Evolutionary conservation across 306 rosid species (phyloP).

Genomic region (Crataegus laevigata): DNA sequence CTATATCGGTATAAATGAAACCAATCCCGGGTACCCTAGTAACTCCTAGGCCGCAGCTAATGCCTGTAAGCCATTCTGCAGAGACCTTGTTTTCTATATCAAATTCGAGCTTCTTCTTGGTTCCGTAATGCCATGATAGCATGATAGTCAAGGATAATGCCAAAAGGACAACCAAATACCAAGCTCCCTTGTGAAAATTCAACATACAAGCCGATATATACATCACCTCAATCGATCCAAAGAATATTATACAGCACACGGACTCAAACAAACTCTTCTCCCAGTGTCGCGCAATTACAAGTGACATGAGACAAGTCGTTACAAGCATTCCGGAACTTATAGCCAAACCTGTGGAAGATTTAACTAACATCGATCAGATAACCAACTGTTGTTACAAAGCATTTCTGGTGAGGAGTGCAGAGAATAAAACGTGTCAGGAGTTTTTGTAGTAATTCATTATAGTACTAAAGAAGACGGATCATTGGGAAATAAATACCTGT

Average conservation of each 20-base stretch:
- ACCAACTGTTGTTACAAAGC: neutral
- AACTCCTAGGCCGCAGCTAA: constrained; percentile 62
- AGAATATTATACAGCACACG: constrained; percentile 38
- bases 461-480: neutral
- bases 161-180: constrained; percentile 66
- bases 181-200: constrained; percentile 66
- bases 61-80: constrained; percentile 58
- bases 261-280: constrained; percentile 49
- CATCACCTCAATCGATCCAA: constrained; percentile 53
- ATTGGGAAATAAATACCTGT: constrained; percentile 40
- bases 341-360: constrained; percentile 51
- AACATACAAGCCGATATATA: constrained; percentile 62
- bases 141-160: constrained; percentile 46
- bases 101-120: constrained; percentile 68
- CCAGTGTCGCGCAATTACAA: constrained; percentile 71
- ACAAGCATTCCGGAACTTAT: constrained; percentile 67
- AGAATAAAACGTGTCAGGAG: neutral
- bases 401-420: too few relatives aligned
- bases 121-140: constrained; percentile 82
- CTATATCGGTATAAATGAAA: constrained; percentile 66
- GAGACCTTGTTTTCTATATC: constrained; percentile 70
- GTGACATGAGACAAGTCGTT: constrained; percentile 70
- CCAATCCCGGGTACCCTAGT: constrained; percentile 75
- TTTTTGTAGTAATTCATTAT: neutral
- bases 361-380: neutral